Percentiles rank a stretch among this genome's conserved stretches.
phyloP scores from a whole-genome alignment of 2,329 filamentous ascomycete species.

The Monosporascus sp. region DNA sequence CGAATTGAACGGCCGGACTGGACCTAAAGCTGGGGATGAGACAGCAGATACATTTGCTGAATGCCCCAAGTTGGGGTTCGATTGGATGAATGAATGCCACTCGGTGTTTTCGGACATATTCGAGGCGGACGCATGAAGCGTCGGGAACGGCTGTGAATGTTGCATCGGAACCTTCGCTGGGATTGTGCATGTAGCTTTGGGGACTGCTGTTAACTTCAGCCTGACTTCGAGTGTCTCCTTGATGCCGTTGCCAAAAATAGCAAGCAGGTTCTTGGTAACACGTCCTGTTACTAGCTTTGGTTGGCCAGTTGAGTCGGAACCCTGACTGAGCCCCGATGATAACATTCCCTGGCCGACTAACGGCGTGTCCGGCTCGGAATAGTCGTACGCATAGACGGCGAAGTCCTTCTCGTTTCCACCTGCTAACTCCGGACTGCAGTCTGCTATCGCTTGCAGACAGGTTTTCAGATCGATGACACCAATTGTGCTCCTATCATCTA shows the following conservation, averaged over 20 bases:
- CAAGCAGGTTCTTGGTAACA: conserved; percentile 79
- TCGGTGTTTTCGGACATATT: conserved; percentile 61
- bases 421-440: conserved; percentile 80
- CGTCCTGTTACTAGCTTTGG: conserved; percentile 80
- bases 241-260: conserved; percentile 75
- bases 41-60: conserved; percentile 27
- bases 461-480: conserved; percentile 82
- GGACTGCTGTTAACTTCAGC: conserved; percentile 75
- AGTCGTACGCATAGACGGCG: conserved; percentile 95
- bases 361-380: conserved; percentile 89
- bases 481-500: conserved; percentile 77
- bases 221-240: conserved; percentile 92
- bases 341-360: conserved; percentile 94
- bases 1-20: conserved; percentile 17
- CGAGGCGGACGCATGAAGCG: conserved; percentile 25
- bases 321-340: conserved; percentile 67
- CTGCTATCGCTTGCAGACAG: conserved; percentile 75
- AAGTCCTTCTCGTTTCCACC: conserved; percentile 72
- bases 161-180: conserved; percentile 15
- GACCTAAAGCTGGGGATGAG: conserved; percentile 28
- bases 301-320: conserved; percentile 28
- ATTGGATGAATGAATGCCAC: conserved; percentile 73
- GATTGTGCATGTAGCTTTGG: conserved; percentile 40
- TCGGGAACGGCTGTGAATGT: conserved; percentile 8
- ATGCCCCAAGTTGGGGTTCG: conserved; percentile 53